Percentiles rank a stretch among this genome's conserved stretches.
These are phyloP conservation scores for Phytopythium montanum DNA, from an alignment of 352 stramenopile species.

Conservation along the genomic window DNA sequence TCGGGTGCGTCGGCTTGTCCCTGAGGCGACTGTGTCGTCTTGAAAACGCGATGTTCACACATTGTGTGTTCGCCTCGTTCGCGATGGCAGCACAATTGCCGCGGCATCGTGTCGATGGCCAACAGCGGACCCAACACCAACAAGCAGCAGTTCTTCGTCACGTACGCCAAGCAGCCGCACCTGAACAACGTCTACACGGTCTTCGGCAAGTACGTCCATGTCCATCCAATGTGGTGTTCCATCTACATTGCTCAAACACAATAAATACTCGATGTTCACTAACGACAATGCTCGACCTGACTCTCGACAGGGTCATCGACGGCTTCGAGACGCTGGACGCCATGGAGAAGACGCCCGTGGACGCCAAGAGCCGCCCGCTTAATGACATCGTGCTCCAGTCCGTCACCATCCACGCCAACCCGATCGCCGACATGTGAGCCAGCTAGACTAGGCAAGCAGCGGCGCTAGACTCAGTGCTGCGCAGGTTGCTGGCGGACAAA, in stretches of 20 bases:
- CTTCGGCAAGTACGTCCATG: constrained; percentile 88
- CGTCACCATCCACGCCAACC: constrained; percentile 93
- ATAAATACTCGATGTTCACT: not conserved
- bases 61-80: no score
- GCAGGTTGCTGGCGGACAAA: constrained; percentile 28
- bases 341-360: constrained; percentile 94
- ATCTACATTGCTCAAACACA: constrained; percentile 3
- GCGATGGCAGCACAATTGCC: constrained; percentile 68
- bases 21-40: no score
- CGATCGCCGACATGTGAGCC: constrained; percentile 70
- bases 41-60: no score
- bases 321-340: constrained; percentile 96
- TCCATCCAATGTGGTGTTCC: not conserved
- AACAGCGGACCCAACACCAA: constrained; percentile 92
- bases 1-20: constrained; percentile 30
- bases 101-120: constrained; percentile 91
- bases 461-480: no score
- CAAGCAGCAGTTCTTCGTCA: constrained; percentile 98
- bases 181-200: constrained; percentile 98
- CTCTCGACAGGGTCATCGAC: constrained; percentile 83
- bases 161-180: constrained; percentile 95
- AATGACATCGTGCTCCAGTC: constrained; percentile 88
- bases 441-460: no score
- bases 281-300: not conserved
- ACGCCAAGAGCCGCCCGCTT: constrained; percentile 86